A percentile compares a stretch with the other conserved stretches of the same genome.
Conservation (phyloP, 306 rosid species). For the Geum urbanum region DNA sequence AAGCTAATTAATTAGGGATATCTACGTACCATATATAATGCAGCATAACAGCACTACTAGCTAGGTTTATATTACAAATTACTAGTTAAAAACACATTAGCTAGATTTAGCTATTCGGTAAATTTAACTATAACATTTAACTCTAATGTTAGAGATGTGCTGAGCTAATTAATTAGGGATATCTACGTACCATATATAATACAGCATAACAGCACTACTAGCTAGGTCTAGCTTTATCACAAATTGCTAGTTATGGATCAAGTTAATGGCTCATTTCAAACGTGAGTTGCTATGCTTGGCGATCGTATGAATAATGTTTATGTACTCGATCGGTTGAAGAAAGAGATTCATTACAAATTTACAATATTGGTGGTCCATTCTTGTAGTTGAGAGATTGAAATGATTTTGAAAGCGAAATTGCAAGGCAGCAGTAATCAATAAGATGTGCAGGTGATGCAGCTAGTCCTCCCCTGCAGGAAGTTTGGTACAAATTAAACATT, state of each 20-base stretch:
- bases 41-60: too few species aligned
- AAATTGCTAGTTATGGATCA: too few species aligned
- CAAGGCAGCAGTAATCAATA: conserved; percentile 35
- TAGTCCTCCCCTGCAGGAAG: neutral
- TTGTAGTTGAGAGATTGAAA: conserved; percentile 48
- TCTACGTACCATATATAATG: too few species aligned
- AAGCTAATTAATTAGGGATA: too few species aligned
- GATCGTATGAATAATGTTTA: neutral
- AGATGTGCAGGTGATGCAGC: conserved; percentile 13
- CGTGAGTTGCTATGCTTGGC: neutral
- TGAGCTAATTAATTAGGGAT: neutral
- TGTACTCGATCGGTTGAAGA: conserved; percentile 3
- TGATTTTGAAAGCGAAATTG: conserved; percentile 65
- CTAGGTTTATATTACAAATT: too few species aligned
- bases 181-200: neutral
- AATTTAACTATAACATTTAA: too few species aligned
- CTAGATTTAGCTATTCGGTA: too few species aligned
- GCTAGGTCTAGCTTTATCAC: too few species aligned
- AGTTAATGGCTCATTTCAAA: neutral
- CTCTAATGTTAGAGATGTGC: too few species aligned
- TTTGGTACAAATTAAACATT: conserved; percentile 2
- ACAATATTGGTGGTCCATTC: conserved; percentile 54
- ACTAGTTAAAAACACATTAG: too few species aligned
- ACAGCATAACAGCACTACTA: neutral
- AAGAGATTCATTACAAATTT: conserved; percentile 1